Evolutionary conservation across 345 rosid species (phyloP).

Genomic region (Viola odorata): DNA sequence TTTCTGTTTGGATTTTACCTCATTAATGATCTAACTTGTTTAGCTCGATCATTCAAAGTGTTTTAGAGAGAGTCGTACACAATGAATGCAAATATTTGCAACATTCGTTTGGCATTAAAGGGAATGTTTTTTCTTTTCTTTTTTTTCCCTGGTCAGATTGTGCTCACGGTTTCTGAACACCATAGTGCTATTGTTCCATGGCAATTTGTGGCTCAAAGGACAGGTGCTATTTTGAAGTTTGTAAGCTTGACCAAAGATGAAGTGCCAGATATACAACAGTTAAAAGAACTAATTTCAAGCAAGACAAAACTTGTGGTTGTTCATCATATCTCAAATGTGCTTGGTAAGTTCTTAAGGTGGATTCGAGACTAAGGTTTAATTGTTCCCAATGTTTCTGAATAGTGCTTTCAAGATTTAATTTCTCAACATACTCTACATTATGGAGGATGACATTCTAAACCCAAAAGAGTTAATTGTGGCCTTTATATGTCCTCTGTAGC

Average conservation of each 20-base stretch:
- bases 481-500: slow-evolving; percentile 34
- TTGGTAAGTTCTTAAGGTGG: slow-evolving; percentile 41
- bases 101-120: background rate
- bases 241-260: slow-evolving; percentile 57
- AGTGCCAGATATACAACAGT: slow-evolving; percentile 47
- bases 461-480: background rate
- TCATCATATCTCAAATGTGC: slow-evolving; percentile 87
- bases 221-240: slow-evolving; percentile 71
- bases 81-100: too few species aligned
- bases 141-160: slow-evolving; percentile 38
- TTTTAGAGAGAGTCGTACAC: too few species aligned
- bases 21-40: background rate
- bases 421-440: too few species aligned
- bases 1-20: background rate
- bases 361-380: too few species aligned
- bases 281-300: slow-evolving; percentile 52
- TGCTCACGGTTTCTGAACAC: slow-evolving; percentile 79
- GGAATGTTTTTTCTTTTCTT: slow-evolving; percentile 7
- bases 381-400: too few species aligned
- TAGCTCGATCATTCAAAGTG: too few species aligned
- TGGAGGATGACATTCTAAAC: too few species aligned
- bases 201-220: slow-evolving; percentile 76
- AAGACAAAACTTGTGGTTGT: slow-evolving; percentile 76
- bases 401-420: too few species aligned
- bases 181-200: slow-evolving; percentile 97